Conservation (phyloP, 2,329 filamentous ascomycete species). For the Botrytis fragariae region DNA sequence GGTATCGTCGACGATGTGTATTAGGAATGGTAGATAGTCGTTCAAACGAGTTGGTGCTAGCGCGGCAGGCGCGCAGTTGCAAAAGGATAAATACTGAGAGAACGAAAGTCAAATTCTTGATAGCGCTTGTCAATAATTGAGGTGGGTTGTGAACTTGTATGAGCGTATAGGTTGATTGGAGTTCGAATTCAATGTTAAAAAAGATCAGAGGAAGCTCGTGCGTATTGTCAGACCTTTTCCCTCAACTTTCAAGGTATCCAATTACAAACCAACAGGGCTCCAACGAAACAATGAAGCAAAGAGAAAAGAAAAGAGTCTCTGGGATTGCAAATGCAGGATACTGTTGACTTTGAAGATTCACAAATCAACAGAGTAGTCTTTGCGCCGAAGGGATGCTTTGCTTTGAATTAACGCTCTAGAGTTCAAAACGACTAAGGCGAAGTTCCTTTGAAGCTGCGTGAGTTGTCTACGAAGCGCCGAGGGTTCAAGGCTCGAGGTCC, state of each 20-base stretch:
- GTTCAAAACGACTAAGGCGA: neutral
- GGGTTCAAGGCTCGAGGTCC: constrained; percentile 15
- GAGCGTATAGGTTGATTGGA: constrained; percentile 7
- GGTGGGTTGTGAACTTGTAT: neutral
- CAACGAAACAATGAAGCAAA: neutral
- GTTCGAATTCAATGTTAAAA: constrained; percentile 8
- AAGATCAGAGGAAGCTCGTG: constrained; percentile 20
- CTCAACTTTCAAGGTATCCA: constrained; percentile 2
- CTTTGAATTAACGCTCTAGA: neutral
- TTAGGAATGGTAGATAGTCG: neutral
- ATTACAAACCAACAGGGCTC: constrained; percentile 6
- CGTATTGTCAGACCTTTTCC: constrained; percentile 13
- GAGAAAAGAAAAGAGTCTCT: neutral
- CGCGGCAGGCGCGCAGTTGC: constrained; percentile 11
- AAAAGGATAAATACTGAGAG: neutral
- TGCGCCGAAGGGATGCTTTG: neutral
- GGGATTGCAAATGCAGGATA: neutral
- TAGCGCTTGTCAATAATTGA: constrained; percentile 9
- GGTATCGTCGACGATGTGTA: neutral
- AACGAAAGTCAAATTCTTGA: neutral
- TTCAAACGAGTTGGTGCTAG: constrained; percentile 2
- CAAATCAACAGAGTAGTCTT: constrained; percentile 6
- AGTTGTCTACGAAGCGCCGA: constrained; percentile 23
- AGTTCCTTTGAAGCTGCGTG: constrained; percentile 8
- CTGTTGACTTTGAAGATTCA: neutral